Base-by-base conservation (phyloP, 2,329 filamentous ascomycete species). In the Curvularia lunata region DNA sequence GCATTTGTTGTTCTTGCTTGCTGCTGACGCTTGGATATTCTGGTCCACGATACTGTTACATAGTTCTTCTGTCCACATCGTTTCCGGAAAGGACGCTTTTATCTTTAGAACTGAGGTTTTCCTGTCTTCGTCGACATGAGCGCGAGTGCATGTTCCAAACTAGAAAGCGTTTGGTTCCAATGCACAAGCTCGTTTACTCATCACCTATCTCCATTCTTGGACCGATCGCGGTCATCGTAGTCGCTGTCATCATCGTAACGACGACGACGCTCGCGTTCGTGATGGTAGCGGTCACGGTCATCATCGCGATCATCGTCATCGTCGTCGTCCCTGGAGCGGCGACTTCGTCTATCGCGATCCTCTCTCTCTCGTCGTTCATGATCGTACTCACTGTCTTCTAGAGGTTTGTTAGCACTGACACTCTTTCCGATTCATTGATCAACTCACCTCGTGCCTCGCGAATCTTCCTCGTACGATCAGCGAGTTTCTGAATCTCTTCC, bases 401-500 rank as follows among this genome's bases (percentile, higher is more conserved):
- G 1, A 18, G 10, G 32, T 7, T 8, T n/a, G 48, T 74, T 53
- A 73, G 61, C 47, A 47, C 1, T 40, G 19, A 9, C 16, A 30
- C 10, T 6, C 5, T 25, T 7, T 5, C 8, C 32, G 4, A 13
- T 9, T 42, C 12, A 4, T 38, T 25, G n/a, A 16, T 21, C 0
- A 12, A 58, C 64, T 23, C 55, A 70, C 68, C 66, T 61, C 68
- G 59, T 48, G 43, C 56, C 49, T 76, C 90, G 86, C 92, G 85
- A 60, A 97, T 86, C 71, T 91, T 86, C 64, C 88, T 87, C 9
- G 94, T 97, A 48, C 89, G 89, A 62, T 88, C 85, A 12, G 92
- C 92, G 72, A 96, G 92, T 32, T 87, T 88, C 76, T 96, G 90
- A 54, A 98, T 96, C 71, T 98, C 92, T 66, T 96, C 91, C 76